These are phyloP conservation scores for Leersia perrieri DNA, from an alignment of 176 grass and related monocot genomes.

Conservation along the genomic window DNA sequence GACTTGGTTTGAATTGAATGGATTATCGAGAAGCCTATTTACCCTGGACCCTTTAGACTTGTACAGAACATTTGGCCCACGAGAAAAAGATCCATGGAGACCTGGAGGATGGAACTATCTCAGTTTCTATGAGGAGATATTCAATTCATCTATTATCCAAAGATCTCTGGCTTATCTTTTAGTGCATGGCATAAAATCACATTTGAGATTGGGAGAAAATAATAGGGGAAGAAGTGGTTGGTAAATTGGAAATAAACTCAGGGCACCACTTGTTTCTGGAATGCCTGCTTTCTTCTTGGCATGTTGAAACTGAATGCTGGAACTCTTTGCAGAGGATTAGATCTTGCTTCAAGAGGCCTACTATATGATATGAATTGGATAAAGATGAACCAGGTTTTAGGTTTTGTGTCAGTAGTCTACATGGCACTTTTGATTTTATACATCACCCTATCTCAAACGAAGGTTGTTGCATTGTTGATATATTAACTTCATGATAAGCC, in stretches of 20 bases:
- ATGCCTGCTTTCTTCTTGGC: neutral
- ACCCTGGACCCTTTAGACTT: neutral
- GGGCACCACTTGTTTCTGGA: neutral
- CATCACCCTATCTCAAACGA: neutral
- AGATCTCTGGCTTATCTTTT: neutral
- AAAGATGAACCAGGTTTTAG: neutral
- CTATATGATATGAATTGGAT: neutral
- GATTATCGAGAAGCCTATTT: neutral
- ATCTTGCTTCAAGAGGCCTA: neutral
- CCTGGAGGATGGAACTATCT: neutral
- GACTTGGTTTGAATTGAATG: neutral
- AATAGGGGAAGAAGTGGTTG: neutral
- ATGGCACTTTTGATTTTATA: no score
- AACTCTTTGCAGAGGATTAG: neutral
- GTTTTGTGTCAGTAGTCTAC: no score
- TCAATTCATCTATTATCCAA: neutral
- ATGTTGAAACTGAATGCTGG: neutral
- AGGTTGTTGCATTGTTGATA: neutral
- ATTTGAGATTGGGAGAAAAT: neutral
- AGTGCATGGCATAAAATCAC: no score
- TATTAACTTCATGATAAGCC: neutral
- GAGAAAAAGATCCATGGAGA: neutral
- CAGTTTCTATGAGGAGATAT: neutral
- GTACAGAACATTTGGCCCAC: neutral
- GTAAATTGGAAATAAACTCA: neutral